Evolutionary conservation across 129 eudicot species (phyloP).

Genomic region (Arctium lappa): DNA sequence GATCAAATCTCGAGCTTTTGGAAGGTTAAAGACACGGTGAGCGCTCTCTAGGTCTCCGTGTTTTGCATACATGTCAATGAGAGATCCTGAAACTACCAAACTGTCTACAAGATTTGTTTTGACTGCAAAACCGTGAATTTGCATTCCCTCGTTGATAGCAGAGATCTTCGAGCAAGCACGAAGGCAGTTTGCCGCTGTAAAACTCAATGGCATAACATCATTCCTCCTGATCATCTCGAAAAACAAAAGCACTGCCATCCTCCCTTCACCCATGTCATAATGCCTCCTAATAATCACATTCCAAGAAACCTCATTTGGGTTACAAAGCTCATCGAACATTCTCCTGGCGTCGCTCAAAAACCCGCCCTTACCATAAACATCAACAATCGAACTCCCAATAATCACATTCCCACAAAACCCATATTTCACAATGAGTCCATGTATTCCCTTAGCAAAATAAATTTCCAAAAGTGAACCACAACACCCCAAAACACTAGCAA

Average conservation of each 20-base stretch:
- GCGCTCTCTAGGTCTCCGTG: conserved; percentile 55
- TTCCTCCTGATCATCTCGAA: conserved; percentile 40
- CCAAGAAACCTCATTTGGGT: conserved; percentile 73
- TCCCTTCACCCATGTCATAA: conserved; percentile 55
- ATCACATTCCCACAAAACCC: conserved; percentile 72
- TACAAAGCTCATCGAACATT: conserved; percentile 64
- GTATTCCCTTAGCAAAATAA: conserved; percentile 43
- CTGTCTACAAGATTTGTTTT: conserved; percentile 43
- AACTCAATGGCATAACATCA: conserved; percentile 46
- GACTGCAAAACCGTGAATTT: conserved; percentile 61
- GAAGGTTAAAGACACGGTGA: conserved; percentile 38
- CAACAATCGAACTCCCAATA: conserved; percentile 61
- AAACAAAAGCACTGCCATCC: conserved; percentile 52
- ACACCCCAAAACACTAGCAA: conserved; percentile 61
- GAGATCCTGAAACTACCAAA: conserved; percentile 57
- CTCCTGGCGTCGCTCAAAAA: conserved; percentile 58
- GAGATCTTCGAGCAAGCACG: conserved; percentile 60
- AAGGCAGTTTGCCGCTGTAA: conserved; percentile 63
- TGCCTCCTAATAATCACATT: conserved; percentile 81
- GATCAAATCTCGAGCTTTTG: conserved; percentile 38
- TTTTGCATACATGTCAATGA: conserved; percentile 63
- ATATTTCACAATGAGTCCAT: conserved; percentile 48
- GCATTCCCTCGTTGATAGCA: conserved; percentile 49
- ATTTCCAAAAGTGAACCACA: conserved; percentile 52
- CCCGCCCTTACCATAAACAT: conserved; percentile 71